Conservation (phyloP, 2,329 filamentous ascomycete genomes). For the Monosporascus sp. region DNA sequence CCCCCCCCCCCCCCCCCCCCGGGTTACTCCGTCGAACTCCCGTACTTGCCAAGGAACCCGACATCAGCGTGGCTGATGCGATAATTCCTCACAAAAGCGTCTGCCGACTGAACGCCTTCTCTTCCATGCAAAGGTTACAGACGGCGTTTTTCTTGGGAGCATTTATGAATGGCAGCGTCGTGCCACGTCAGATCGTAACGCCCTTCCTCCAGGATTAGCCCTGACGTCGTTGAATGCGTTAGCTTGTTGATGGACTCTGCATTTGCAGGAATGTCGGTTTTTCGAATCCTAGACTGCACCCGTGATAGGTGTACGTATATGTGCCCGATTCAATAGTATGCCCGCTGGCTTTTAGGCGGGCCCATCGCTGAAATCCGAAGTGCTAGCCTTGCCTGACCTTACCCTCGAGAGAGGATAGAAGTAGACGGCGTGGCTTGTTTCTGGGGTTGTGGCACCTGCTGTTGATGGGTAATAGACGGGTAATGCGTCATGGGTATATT, state of each 20-base stretch:
- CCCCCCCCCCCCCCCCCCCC: too few species aligned
- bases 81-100: slow-evolving; percentile 91
- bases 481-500: slow-evolving; percentile 28
- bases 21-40: slow-evolving; percentile 13
- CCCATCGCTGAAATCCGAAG: slow-evolving; percentile 26
- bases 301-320: slow-evolving; percentile 94
- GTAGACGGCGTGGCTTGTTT: slow-evolving; percentile 30
- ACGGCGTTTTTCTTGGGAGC: slow-evolving; percentile 89
- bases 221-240: slow-evolving; percentile 40
- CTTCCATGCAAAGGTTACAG: slow-evolving; percentile 86
- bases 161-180: slow-evolving; percentile 94
- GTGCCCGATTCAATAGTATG: slow-evolving; percentile 76
- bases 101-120: slow-evolving; percentile 94
- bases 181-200: slow-evolving; percentile 95
- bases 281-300: slow-evolving; percentile 83
- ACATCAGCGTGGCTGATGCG: slow-evolving; percentile 88
- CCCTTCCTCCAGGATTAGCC: slow-evolving; percentile 24
- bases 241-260: slow-evolving; percentile 82
- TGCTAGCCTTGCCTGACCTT: slow-evolving; percentile 38
- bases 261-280: slow-evolving; percentile 82
- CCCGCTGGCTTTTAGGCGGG: slow-evolving; percentile 49
- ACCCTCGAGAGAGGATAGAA: slow-evolving; percentile 32
- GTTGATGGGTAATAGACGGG: slow-evolving; percentile 30
- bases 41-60: slow-evolving; percentile 63
- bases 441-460: slow-evolving; percentile 15